phyloP scores from a whole-genome alignment of 73 alveolate genomes.

The Diophrys sp. region DNA sequence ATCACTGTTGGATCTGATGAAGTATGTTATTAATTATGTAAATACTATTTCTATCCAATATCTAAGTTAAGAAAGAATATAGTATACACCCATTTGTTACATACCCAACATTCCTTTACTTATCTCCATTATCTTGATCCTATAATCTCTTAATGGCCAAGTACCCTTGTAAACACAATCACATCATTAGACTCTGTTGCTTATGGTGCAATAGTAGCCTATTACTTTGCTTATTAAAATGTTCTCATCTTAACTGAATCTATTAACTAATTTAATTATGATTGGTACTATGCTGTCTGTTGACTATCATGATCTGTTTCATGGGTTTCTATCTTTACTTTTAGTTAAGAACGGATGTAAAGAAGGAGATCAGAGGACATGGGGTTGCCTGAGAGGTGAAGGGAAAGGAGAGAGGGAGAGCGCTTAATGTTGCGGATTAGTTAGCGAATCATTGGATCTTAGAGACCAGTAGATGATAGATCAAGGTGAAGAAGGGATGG shows the following conservation, averaged over 20 bases:
- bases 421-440: not conserved
- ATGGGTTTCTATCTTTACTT: no score
- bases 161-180: not conserved
- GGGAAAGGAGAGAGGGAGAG: slow-evolving; percentile 14
- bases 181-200: not conserved
- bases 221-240: not conserved
- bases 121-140: not conserved
- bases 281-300: no score
- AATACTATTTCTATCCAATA: slow-evolving; percentile 1
- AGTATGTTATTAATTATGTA: not conserved
- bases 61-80: not conserved
- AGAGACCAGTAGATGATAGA: slow-evolving; percentile 3
- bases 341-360: no score
- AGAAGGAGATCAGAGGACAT: no score
- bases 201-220: not conserved
- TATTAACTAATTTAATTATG: not conserved
- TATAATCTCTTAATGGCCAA: not conserved
- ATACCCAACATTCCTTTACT: slow-evolving; percentile 11
- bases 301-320: no score
- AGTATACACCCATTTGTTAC: slow-evolving; percentile 7
- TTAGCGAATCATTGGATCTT: not conserved
- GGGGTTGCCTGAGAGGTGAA: slow-evolving; percentile 17
- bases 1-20: not conserved
- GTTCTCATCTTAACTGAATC: not conserved
- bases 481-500: slow-evolving; percentile 5